phyloP scores from a whole-genome alignment of 2,329 filamentous ascomycete species.

The Penicillium sp. region DNA sequence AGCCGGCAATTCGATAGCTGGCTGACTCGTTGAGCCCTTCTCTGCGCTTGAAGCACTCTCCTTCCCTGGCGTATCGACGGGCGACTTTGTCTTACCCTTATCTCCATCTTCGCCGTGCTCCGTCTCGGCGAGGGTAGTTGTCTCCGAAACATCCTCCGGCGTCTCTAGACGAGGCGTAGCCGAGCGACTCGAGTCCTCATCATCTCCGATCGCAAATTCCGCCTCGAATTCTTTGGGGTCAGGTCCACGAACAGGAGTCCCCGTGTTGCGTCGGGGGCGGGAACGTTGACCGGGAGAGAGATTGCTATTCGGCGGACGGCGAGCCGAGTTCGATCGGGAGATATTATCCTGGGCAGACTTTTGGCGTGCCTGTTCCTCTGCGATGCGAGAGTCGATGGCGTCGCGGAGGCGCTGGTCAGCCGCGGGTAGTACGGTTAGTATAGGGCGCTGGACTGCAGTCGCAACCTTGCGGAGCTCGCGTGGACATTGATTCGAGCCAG shows the following conservation, averaged over 20 bases:
- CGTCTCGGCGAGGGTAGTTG: conserved; percentile 20
- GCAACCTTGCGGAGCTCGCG: conserved; percentile 5
- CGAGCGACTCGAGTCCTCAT: conserved; percentile 69
- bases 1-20: conserved; percentile 66
- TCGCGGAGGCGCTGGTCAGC: conserved; percentile 73
- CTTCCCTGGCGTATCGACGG: conserved; percentile 23
- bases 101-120: conserved; percentile 30
- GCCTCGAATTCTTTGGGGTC: conserved; percentile 89
- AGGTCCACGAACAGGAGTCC: conserved; percentile 62
- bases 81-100: conserved; percentile 18
- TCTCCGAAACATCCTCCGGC: conserved; percentile 40
- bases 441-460: background rate
- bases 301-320: conserved; percentile 43
- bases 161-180: conserved; percentile 63
- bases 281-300: conserved; percentile 39
- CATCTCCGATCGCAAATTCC: conserved; percentile 85
- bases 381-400: conserved; percentile 84
- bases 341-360: conserved; percentile 55
- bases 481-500: background rate
- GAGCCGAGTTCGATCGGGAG: conserved; percentile 53
- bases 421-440: conserved; percentile 1
- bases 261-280: conserved; percentile 44
- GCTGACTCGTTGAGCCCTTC: conserved; percentile 29
- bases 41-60: conserved; percentile 29
- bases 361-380: conserved; percentile 87